phyloP scores from a whole-genome alignment of 1,284 basidiomycete species.

The Athelia psychrophila region DNA sequence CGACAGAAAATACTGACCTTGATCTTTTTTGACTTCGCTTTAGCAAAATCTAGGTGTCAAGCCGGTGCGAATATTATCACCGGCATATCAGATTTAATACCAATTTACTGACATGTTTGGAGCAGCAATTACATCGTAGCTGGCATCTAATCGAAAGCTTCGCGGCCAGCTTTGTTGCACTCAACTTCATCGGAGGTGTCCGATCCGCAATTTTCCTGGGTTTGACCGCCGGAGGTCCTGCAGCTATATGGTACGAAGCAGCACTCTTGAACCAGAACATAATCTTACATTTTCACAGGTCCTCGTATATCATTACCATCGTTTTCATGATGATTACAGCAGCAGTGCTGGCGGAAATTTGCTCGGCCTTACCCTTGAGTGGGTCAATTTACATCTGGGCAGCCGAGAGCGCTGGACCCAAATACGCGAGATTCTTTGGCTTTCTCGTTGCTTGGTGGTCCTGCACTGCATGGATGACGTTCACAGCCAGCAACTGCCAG shows the following conservation, averaged over 20 bases:
- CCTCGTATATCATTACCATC: slow-evolving; percentile 75
- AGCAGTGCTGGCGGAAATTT: slow-evolving; percentile 81
- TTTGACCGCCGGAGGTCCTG: slow-evolving; percentile 79
- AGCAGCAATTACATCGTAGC: slow-evolving; percentile 76
- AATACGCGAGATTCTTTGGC: slow-evolving; percentile 79
- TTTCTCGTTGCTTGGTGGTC: slow-evolving; percentile 91
- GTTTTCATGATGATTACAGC: slow-evolving; percentile 86
- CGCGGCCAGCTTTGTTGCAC: slow-evolving; percentile 78
- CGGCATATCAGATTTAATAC: slow-evolving; percentile 8
- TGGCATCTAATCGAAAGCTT: slow-evolving; percentile 83
- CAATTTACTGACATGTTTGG: background rate
- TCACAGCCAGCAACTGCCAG: slow-evolving; percentile 80
- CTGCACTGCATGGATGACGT: slow-evolving; percentile 88
- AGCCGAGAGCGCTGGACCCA: slow-evolving; percentile 82
- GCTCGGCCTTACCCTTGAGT: slow-evolving; percentile 80
- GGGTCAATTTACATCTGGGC: slow-evolving; percentile 92
- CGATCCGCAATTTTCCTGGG: slow-evolving; percentile 79
- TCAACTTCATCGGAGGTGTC: slow-evolving; percentile 85
- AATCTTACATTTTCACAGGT: slow-evolving; percentile 43
- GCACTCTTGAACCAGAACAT: background rate
- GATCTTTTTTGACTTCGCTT: slow-evolving; percentile 18
- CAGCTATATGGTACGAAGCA: slow-evolving; percentile 69
- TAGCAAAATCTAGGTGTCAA: slow-evolving; percentile 80
- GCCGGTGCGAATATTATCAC: slow-evolving; percentile 48
- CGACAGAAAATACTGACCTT: slow-evolving; percentile 46